Base-by-base conservation (phyloP, 441 rosid genomes). In the Adansonia grandidieri region DNA sequence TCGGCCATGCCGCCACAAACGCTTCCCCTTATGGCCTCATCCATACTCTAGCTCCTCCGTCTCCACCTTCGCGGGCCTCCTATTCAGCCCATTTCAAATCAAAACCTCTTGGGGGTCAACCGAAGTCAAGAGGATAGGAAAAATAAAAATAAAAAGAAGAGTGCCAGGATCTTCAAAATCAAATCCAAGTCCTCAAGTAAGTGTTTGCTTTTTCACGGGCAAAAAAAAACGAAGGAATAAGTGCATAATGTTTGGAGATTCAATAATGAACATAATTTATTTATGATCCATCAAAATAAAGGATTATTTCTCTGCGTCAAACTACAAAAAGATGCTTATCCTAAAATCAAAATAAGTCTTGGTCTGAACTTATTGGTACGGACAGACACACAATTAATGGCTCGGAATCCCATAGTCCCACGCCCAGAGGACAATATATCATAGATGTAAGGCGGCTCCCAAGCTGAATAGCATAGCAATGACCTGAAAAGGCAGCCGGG, bases 401-500 rank as follows among this genome's bases (percentile, higher is more conserved):
- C 28, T 82, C 81, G 32, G 32, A 28, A 28, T 28, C 32, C 20
- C 53, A 68, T 14, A 28, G 2, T 28, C 32, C 20, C 53, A 68
- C 24, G 3, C 20, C 6, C 76, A 42, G 9, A 37, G 1, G 67
- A 57, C 77, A 63, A 70, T 48, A 80, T 80, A 75, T 71, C 32
- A 28, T 80, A 9, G 71, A 28, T 47, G 74, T 76, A 81, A 44
- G 66, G 84, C 79, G 83, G 88, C 76, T 84, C 70, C 74, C 73
- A 37, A 60, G 42, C 50, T 51, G 48, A 63, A 45, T 28, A 28
- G 32, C 32, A 28, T 19, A 0, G 51, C 53, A 61, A 13, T 20
- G 72, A 75, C 37, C 42, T 28, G 48, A 57, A 15, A 65, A 19
- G 9, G 32, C 9, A 42, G n/a, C 45, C 45, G 64, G 8, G 19